Evolutionary conservation across 345 rosid genomes (phyloP).

Genomic region (Limnanthes douglasii): DNA sequence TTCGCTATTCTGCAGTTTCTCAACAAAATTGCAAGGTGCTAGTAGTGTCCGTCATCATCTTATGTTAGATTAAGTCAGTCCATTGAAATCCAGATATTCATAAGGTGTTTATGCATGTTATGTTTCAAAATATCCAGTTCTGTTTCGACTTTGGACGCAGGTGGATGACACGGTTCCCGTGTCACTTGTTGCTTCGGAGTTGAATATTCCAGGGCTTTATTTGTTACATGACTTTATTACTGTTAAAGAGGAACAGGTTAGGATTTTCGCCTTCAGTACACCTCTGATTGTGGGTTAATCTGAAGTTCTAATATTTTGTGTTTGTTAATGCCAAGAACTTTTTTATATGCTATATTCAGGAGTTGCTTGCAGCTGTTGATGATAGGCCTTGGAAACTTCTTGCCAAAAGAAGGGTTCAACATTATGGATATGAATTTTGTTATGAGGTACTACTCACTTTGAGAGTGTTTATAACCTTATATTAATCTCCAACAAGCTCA

Average conservation of each 20-base stretch:
- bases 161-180: constrained; percentile 34
- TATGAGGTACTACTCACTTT: too few relatives aligned
- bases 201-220: constrained; percentile 70
- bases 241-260: constrained; percentile 55
- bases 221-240: constrained; percentile 50
- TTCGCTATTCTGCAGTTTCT: constrained; percentile 47
- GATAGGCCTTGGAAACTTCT: constrained; percentile 58
- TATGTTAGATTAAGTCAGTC: too few relatives aligned
- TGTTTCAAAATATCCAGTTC: too few relatives aligned
- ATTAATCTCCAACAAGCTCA: too few relatives aligned
- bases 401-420: constrained; percentile 83
- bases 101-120: too few relatives aligned
- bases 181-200: constrained; percentile 38
- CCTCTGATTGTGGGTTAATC: too few relatives aligned
- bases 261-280: too few relatives aligned
- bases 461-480: too few relatives aligned
- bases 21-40: constrained; percentile 34
- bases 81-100: too few relatives aligned
- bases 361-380: constrained; percentile 78
- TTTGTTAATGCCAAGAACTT: too few relatives aligned
- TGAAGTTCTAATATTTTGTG: too few relatives aligned
- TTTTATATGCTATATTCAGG: constrained; percentile 25
- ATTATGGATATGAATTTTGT: constrained; percentile 87
- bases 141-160: constrained; percentile 9
- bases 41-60: too few relatives aligned